Evolutionary conservation across 176 grass and related monocot species (phyloP).

Genomic region (Carex parvula): DNA sequence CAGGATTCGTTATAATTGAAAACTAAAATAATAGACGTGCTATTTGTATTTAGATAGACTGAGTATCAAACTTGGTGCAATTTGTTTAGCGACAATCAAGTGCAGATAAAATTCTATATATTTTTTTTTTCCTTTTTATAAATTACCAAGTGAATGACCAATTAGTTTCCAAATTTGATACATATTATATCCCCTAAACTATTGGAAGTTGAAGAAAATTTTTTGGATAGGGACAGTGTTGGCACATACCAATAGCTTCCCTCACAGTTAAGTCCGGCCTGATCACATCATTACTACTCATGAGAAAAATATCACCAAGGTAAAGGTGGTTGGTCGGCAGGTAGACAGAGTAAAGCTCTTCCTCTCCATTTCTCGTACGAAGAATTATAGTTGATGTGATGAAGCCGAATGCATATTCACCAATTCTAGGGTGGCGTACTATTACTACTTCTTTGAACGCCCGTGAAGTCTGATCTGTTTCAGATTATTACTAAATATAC

Average conservation of each 20-base stretch:
- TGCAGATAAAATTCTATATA: background rate
- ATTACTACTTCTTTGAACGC: slow-evolving; percentile 86
- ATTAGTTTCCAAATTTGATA: background rate
- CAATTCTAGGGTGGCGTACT: slow-evolving; percentile 60
- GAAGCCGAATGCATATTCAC: slow-evolving; percentile 74
- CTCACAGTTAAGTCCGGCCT: slow-evolving; percentile 55
- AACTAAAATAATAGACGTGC: background rate
- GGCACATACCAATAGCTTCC: slow-evolving; percentile 59
- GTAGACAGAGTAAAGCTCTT: slow-evolving; percentile 66
- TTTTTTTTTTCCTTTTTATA: background rate
- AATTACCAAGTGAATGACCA: background rate
- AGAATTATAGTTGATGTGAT: slow-evolving; percentile 64
- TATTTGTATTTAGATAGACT: background rate
- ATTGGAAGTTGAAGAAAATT: background rate
- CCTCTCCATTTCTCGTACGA: slow-evolving; percentile 29
- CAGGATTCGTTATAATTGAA: background rate
- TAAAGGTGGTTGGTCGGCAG: slow-evolving; percentile 78
- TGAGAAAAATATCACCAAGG: slow-evolving; percentile 63
- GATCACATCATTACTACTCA: slow-evolving; percentile 54
- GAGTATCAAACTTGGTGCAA: background rate
- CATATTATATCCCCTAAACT: background rate
- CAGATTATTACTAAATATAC: background rate
- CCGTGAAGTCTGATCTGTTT: slow-evolving; percentile 56
- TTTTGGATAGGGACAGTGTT: background rate
- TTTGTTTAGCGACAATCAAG: background rate